Evolutionary conservation across 768 basidiomycete species (phyloP), one percentile per base, ranked within the genome.

Genomic region (Suillus subalutaceus): DNA sequence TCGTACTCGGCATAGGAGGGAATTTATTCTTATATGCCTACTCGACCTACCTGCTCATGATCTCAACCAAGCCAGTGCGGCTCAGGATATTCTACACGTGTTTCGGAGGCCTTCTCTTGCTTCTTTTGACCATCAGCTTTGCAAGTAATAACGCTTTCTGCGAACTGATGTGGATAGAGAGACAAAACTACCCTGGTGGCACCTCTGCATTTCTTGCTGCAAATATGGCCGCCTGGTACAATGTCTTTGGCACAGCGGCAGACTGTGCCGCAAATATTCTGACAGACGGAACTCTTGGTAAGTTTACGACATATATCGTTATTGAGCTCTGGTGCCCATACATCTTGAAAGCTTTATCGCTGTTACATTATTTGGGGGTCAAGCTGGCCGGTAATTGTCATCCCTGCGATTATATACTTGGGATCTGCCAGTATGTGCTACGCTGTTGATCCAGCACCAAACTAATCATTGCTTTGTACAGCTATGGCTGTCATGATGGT

Each of bases 201-300:
- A 72, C 72, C 41, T 70, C 69, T 37, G 71, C 67, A 6, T 79
- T 77, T 63, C 62, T 78, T 13, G 66, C 58, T 30, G 69, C 73
- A 43, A 64, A 75, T 40, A 66, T 71, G n/a, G 59, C 67, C 12
- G 67, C 72, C 4, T 71, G 73, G 64, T n/a, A 74, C 64, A 74
- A 75, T 58, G 75, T 70, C 1, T 58, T 77, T 18, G 74, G 75
- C 15, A 71, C 73, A 30, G 63, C 66, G 4, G 65, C 72, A 6
- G 72, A 69, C 18, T 67, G 73, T 35, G 60, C 71, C 32, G 66
- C 41, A 71, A 75, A 75, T 10, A 68, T 75, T 41, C 20, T 78
- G 56, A 70, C 71, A 10, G 76, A 78, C 63, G n/a, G 79, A 69
- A 15, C 66, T 78, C n/a, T 63, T 80, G 57, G 79, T 80, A 40